phyloP scores from a whole-genome alignment of 352 stramenopile genomes.

The Globisporangium canariense region DNA sequence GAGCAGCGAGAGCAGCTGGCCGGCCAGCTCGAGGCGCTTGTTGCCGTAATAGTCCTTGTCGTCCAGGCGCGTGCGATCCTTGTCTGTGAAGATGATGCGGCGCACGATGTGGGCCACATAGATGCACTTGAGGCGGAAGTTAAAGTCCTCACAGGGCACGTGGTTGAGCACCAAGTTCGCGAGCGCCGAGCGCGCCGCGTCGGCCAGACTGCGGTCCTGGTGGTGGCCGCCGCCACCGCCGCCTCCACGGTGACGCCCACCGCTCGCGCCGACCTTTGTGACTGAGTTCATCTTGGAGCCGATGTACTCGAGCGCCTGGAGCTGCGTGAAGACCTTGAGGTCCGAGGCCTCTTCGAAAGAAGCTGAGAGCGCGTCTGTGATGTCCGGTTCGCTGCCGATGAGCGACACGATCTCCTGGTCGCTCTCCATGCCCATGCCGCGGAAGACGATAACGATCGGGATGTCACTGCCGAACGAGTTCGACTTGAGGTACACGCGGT shows the following conservation, averaged over 20 bases:
- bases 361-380: constrained; percentile 92
- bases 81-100: constrained; percentile 85
- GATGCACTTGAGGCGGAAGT: constrained; percentile 97
- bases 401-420: constrained; percentile 99
- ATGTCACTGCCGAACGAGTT: constrained; percentile 98
- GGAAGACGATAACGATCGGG: constrained; percentile 96
- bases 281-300: constrained; percentile 93
- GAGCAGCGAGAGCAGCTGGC: constrained; percentile 96
- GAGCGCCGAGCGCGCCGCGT: constrained; percentile 97
- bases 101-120: constrained; percentile 98
- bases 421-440: constrained; percentile 97
- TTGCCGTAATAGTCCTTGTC: constrained; percentile 99
- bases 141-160: constrained; percentile 96
- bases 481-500: constrained; percentile 97
- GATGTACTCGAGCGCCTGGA: constrained; percentile 95
- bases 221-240: constrained; percentile 30
- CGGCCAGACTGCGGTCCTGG: constrained; percentile 71
- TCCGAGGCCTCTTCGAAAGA: constrained; percentile 95
- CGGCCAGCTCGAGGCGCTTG: constrained; percentile 98
- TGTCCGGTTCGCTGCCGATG: constrained; percentile 91
- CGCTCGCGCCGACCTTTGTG: constrained; percentile 51
- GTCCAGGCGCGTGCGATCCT: constrained; percentile 89
- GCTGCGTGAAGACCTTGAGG: constrained; percentile 95
- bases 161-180: constrained; percentile 99
- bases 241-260: constrained; percentile 32